These are phyloP conservation scores for Neofusicoccum sp. DNA, from an alignment of 2,329 filamentous ascomycete species.

Conservation along the genomic window DNA sequence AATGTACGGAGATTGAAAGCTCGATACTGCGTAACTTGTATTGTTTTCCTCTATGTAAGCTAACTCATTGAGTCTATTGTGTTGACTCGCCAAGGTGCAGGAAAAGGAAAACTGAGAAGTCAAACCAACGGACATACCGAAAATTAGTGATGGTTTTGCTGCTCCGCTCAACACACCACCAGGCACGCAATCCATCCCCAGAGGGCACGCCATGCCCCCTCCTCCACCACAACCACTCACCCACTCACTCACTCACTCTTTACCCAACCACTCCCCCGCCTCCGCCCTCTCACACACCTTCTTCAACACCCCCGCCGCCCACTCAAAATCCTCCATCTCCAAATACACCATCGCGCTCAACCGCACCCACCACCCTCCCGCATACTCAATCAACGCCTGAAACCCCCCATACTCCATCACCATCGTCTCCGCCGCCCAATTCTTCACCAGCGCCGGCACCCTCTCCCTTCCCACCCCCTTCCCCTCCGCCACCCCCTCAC, in stretches of 20 bases:
- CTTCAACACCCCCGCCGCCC: conserved; percentile 60
- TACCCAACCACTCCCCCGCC: conserved; percentile 40
- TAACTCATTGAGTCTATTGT: no score
- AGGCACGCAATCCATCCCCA: not conserved
- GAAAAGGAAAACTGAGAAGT: not conserved
- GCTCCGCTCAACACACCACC: no score
- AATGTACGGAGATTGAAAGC: not conserved
- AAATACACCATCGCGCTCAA: conserved; percentile 82
- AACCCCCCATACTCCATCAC: conserved; percentile 69
- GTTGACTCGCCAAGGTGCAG: no score
- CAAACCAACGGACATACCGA: no score
- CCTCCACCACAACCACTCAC: not conserved
- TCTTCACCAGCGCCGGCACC: conserved; percentile 30
- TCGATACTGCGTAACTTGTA: not conserved
- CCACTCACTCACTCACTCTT: not conserved
- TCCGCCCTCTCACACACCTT: conserved; percentile 54
- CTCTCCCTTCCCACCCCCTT: conserved; percentile 26
- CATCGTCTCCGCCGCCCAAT: conserved; percentile 40
- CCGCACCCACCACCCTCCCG: conserved; percentile 65
- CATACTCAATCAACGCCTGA: conserved; percentile 62
- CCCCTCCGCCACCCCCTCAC: conserved; percentile 19
- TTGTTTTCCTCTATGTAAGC: no score
- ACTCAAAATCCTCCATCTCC: conserved; percentile 75
- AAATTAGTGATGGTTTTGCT: no score
- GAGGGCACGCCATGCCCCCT: not conserved